A percentile compares a stretch with the other conserved stretches of the same genome.
phyloP scores from a whole-genome alignment of 2,329 filamentous ascomycete genomes.

The Claviceps arundinis region DNA sequence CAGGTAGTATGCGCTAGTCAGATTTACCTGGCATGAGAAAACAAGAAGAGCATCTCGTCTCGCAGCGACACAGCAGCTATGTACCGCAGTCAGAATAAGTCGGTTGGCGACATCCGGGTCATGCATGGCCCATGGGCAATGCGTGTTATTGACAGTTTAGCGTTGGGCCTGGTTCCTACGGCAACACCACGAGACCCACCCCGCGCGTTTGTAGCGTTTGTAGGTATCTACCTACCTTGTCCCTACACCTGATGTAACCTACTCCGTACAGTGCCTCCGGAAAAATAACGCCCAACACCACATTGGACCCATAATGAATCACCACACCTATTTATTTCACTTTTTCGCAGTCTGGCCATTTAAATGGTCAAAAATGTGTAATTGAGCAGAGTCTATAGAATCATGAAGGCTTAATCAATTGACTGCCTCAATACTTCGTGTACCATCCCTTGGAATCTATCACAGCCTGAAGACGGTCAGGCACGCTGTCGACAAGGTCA shows the following conservation, averaged over 20 bases:
- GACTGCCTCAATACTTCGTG: too few species aligned
- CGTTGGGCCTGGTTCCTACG: neutral
- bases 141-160: neutral
- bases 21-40: conserved; percentile 4
- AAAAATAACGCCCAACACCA: too few species aligned
- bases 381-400: too few species aligned
- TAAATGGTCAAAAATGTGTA: too few species aligned
- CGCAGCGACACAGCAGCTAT: conserved; percentile 8
- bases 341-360: too few species aligned
- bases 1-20: conserved; percentile 2
- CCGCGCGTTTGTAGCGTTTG: neutral
- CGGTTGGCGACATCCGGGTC: neutral
- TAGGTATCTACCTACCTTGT: neutral
- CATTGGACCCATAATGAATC: too few species aligned
- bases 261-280: too few species aligned
- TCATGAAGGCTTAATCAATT: too few species aligned
- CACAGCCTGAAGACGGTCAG: too few species aligned
- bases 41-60: conserved; percentile 12
- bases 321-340: too few species aligned
- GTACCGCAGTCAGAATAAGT: neutral
- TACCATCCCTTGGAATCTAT: too few species aligned
- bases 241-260: neutral
- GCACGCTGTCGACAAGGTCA: too few species aligned
- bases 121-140: neutral
- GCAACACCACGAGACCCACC: neutral